Evolutionary conservation across 176 grass and related monocot species (phyloP), one percentile per base, ranked within the genome.

Genomic region (Urochloa ruziziensis): DNA sequence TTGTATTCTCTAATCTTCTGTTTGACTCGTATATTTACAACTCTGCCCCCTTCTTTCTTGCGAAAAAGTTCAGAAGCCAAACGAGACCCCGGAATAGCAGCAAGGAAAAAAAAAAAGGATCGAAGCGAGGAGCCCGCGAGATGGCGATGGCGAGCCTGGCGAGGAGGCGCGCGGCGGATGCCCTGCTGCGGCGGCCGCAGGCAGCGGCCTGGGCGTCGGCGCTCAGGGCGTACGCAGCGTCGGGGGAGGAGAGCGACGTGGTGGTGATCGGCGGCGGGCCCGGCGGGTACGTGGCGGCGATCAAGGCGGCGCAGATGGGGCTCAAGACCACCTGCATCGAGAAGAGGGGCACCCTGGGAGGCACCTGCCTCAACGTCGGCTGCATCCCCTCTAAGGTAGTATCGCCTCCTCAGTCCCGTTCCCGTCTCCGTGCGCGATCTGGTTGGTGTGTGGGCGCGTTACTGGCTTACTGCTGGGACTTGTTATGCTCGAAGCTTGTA

Each of bases 301-400:
- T 97, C 88, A 97, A 94, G 88, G 92, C 92, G 24, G 86, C 92
- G 66, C 94, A 94, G 86, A 51, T 97, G 77, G 94, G 94, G 35
- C 88, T 97, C 34, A 94, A 92, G 67, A 97, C 94, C 60, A 97
- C 94, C 46, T 97, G 92, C 88, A 92, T 97, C 90, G 94, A 97
- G 86, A 97, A 97, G 88, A 78, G 92, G 62, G 94, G 92, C 4
- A 17, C 90, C 18, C 89, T 97, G 42, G 94, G 94, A 13, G 94
- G 94, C 4, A 97, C 94, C 62, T 97, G 90, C 84, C 94, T 97
- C 80, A 97, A 97, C 82, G 92, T 94, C 43, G 92, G 94, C 30
- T 97, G 94, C 85, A 97, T 97, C 80, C 94, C 94, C 9, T 94
- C 92, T 73, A 97, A 97, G 94, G 94, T 97, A 88, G 32, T n/a